A percentile compares a stretch with the other conserved stretches of the same genome.
Conservation (phyloP, 805 yeast genomes). For the Zygosaccharomyces bailii region DNA sequence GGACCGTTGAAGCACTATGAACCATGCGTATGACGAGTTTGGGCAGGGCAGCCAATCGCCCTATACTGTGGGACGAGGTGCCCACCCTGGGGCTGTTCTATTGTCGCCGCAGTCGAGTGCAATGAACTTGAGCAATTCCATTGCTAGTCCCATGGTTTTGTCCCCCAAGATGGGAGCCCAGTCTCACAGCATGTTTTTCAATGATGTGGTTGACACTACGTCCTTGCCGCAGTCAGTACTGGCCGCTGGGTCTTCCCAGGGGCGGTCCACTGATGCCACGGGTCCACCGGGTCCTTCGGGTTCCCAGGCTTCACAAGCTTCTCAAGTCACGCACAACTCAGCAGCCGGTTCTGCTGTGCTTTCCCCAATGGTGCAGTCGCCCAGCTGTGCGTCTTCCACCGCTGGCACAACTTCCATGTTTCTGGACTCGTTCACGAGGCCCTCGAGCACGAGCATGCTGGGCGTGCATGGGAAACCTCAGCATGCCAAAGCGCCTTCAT, state of each 20-base stretch:
- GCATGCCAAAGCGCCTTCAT: constrained; percentile 8
- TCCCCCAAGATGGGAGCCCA: constrained; percentile 18
- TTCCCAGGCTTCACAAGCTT: constrained; percentile 1
- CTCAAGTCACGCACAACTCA: constrained; percentile 15
- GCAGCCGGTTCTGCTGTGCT: constrained; percentile 33
- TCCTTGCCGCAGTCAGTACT: constrained; percentile 17
- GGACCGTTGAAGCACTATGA: constrained; percentile 13
- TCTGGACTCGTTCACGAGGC: constrained; percentile 24
- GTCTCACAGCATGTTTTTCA: constrained; percentile 20
- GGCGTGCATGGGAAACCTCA: constrained; percentile 14
- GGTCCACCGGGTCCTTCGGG: constrained; percentile 4
- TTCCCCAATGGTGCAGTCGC: constrained; percentile 26
- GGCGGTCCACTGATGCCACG: constrained; percentile 6
- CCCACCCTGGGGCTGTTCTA: constrained; percentile 43
- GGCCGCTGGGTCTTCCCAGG: constrained; percentile 7
- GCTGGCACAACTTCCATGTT: constrained; percentile 19
- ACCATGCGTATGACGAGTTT: constrained; percentile 22
- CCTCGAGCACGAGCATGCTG: constrained; percentile 18
- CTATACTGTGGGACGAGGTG: constrained; percentile 29
- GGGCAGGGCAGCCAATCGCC: constrained; percentile 32
- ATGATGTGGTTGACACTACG: constrained; percentile 27
- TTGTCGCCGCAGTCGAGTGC: constrained; percentile 35
- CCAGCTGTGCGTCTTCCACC: constrained; percentile 15
- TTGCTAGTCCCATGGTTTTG: constrained; percentile 16
- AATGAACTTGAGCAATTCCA: constrained; percentile 20